Conservation (phyloP, 306 rosid genomes). For the peach (Prunus persica) region DNA sequence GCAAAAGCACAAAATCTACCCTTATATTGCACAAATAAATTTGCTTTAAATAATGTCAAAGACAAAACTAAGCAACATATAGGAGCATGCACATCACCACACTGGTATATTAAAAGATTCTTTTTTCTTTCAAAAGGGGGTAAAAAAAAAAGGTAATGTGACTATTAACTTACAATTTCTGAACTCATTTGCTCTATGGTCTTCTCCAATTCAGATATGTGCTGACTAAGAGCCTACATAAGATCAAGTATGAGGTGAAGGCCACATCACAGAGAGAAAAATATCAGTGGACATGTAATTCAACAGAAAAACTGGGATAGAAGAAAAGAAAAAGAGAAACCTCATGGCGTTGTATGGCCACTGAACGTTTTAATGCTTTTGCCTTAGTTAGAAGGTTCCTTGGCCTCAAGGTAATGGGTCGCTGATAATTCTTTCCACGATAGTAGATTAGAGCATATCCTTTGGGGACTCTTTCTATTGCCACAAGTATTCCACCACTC, state of each 20-base stretch:
- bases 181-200: constrained; percentile 70
- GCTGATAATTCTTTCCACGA: constrained; percentile 91
- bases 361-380: constrained; percentile 74
- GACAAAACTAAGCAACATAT: no score
- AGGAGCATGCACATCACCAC: no score
- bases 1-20: neutral
- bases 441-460: constrained; percentile 83
- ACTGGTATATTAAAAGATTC: no score
- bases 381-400: constrained; percentile 90
- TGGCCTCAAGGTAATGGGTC: constrained; percentile 71
- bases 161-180: constrained; percentile 60
- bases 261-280: constrained; percentile 6
- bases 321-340: constrained; percentile 31
- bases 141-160: neutral
- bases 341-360: constrained; percentile 94
- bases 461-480: constrained; percentile 86
- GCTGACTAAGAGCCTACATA: constrained; percentile 91
- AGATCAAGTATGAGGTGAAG: constrained; percentile 29
- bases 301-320: neutral
- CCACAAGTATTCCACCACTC: constrained; percentile 90
- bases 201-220: constrained; percentile 63
- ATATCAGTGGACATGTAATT: neutral
- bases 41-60: no score
- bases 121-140: neutral
- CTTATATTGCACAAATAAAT: no score